Evolutionary conservation across 2,329 filamentous ascomycete genomes (phyloP).

Genomic region (Hypomyces rosellus): DNA sequence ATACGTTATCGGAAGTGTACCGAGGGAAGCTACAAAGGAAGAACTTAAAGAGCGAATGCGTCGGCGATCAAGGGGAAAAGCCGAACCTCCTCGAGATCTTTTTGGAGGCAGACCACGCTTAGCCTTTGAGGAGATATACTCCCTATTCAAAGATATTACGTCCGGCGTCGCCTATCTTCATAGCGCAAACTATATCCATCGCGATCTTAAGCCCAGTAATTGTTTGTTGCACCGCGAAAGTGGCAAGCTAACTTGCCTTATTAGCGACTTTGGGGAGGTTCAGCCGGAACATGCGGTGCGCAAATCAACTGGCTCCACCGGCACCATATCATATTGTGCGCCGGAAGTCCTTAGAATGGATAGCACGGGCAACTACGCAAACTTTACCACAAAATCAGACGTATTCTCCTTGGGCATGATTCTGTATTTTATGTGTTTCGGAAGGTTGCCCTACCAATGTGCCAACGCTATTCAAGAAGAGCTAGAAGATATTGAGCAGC

Average conservation of each 20-base stretch:
- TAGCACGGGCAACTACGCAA: constrained; percentile 66
- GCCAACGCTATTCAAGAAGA: constrained; percentile 86
- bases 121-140: constrained; percentile 89
- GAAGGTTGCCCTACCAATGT: constrained; percentile 73
- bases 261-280: constrained; percentile 97
- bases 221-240: constrained; percentile 79
- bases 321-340: constrained; percentile 95
- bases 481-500: constrained; percentile 78
- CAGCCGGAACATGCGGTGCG: constrained; percentile 75
- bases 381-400: constrained; percentile 95
- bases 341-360: constrained; percentile 79
- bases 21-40: constrained; percentile 65
- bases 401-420: constrained; percentile 99
- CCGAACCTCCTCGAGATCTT: constrained; percentile 54
- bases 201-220: constrained; percentile 93
- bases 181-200: constrained; percentile 85
- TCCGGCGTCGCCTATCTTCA: constrained; percentile 88
- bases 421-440: constrained; percentile 96
- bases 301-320: constrained; percentile 88
- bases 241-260: constrained; percentile 68
- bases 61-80: constrained; percentile 70
- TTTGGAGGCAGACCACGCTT: constrained; percentile 36
- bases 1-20: constrained; percentile 67
- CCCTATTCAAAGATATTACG: constrained; percentile 92
- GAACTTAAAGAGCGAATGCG: constrained; percentile 84